Conservation (phyloP, 2,329 filamentous ascomycete genomes). For the Exophiala calicioides region DNA sequence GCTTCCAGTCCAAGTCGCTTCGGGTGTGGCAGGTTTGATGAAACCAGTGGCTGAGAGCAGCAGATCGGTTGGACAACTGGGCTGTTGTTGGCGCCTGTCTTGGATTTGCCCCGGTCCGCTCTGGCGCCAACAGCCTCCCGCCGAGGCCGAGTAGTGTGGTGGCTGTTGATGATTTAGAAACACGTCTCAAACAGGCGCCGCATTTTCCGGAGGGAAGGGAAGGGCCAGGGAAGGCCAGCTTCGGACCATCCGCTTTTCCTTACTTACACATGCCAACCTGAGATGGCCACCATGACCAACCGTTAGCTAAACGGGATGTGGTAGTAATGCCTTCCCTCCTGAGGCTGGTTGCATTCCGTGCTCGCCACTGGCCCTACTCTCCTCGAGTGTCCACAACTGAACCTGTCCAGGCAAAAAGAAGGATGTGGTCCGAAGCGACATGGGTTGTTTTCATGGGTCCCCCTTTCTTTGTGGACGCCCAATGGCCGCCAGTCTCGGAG, state of each 20-base stretch:
- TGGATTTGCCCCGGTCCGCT: constrained; percentile 15
- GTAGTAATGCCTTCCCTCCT: too few relatives aligned
- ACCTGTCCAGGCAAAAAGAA: constrained; percentile 11
- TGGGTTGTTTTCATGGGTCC: constrained; percentile 7
- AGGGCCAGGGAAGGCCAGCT: constrained; percentile 12
- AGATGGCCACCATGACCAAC: too few relatives aligned
- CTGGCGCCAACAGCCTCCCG: constrained; percentile 21
- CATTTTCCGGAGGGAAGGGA: too few relatives aligned
- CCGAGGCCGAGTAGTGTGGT: neutral
- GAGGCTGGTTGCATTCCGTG: neutral
- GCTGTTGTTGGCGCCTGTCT: constrained; percentile 19
- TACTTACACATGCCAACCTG: too few relatives aligned
- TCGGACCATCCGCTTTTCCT: constrained; percentile 1
- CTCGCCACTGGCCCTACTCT: neutral
- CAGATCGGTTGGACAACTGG: constrained; percentile 22
- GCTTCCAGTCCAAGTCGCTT: constrained; percentile 10
- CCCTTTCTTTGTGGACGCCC: constrained; percentile 12
- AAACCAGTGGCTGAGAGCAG: constrained; percentile 32
- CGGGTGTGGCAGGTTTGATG: constrained; percentile 21
- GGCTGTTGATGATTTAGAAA: constrained; percentile 25
- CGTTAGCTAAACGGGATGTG: too few relatives aligned
- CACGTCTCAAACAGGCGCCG: constrained; percentile 31
- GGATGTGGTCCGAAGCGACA: constrained; percentile 12
- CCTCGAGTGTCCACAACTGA: constrained; percentile 7
- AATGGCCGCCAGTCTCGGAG: constrained; percentile 18